Evolutionary conservation across 2,329 filamentous ascomycete genomes (phyloP), one percentile per base, ranked within the genome.

Genomic region (Botrytis tulipae): DNA sequence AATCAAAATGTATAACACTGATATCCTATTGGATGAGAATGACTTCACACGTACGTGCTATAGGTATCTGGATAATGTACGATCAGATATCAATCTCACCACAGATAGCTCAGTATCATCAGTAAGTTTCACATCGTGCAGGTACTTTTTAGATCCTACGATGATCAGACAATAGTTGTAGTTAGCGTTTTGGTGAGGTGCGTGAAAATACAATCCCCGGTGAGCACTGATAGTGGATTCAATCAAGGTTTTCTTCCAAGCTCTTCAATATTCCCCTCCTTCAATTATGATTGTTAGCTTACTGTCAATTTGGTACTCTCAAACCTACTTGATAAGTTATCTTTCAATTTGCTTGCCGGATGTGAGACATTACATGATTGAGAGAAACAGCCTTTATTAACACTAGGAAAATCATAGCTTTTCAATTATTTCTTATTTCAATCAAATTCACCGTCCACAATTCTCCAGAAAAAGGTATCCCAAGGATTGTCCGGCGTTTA

Each of bases 401-500:
- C n/a, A 29, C 5, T 29, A 57, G 51, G 16, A 29, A 57, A 18
- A 57, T 57, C 14, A 57, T 9, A 57, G 29, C 14, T 29, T 57
- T 57, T 32, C 51, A 29, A 29, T 29, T 29, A 29, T 57, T 32
- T 32, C 51, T 57, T 57, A 29, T 57, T 57, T 9, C 25, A 57
- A 57, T 57, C 51, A 57, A 57, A 57, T 18, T 57, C 51, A 57
- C 51, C 25, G n/a, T 57, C 51, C n/a, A 57, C 14, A 57, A 57
- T 57, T 57, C 51, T 68, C 46, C 25, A 10, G 29, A 48, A 57
- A 57, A 57, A 57, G n/a, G 46, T 29, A 37, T 59, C 40, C 46
- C 40, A 62, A 59, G 71, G 37, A 46, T 72, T 57, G 14, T 54
- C 59, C 59, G 48, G 69, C 32, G 25, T 63, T 42, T 12, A 60